Evolutionary conservation across 169 alveolate species (phyloP).

Genomic region (Plasmodium sp.): DNA sequence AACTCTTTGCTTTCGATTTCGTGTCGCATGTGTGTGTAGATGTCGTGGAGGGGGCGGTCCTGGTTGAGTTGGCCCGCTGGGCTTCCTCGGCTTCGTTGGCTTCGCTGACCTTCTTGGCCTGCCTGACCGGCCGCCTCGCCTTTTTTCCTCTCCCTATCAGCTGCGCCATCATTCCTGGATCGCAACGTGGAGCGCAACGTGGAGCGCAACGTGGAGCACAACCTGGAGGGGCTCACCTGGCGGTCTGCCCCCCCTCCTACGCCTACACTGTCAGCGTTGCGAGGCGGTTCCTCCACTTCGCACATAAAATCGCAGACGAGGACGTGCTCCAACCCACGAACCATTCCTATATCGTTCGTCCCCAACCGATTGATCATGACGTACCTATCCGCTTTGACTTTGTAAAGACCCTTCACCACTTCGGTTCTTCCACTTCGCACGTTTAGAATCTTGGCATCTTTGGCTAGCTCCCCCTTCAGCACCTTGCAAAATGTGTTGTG

Average conservation of each 20-base stretch:
- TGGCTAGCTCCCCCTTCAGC: slow-evolving; percentile 60
- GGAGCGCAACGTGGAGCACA: background rate
- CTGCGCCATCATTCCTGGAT: background rate
- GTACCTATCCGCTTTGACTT: slow-evolving; percentile 77
- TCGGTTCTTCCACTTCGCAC: slow-evolving; percentile 52
- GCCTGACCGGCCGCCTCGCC: background rate
- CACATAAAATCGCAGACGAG: slow-evolving; percentile 74
- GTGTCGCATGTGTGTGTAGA: slow-evolving; percentile 12
- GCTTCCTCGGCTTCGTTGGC: no score
- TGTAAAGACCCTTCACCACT: slow-evolving; percentile 75
- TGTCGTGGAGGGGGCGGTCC: background rate
- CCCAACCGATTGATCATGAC: slow-evolving; percentile 34
- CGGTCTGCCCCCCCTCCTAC: background rate
- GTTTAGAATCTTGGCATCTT: slow-evolving; percentile 57
- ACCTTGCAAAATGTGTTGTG: slow-evolving; percentile 42
- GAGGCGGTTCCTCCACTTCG: background rate
- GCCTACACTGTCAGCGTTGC: background rate
- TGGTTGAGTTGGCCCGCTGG: background rate
- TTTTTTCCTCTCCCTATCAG: background rate
- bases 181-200: background rate
- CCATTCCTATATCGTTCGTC: slow-evolving; percentile 79
- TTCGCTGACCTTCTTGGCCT: background rate
- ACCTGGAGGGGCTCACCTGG: background rate
- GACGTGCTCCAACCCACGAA: slow-evolving; percentile 73
- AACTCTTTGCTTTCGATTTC: slow-evolving; percentile 45